Conservation (phyloP, 306 rosid genomes). For the Cucurbita ficifolia region DNA sequence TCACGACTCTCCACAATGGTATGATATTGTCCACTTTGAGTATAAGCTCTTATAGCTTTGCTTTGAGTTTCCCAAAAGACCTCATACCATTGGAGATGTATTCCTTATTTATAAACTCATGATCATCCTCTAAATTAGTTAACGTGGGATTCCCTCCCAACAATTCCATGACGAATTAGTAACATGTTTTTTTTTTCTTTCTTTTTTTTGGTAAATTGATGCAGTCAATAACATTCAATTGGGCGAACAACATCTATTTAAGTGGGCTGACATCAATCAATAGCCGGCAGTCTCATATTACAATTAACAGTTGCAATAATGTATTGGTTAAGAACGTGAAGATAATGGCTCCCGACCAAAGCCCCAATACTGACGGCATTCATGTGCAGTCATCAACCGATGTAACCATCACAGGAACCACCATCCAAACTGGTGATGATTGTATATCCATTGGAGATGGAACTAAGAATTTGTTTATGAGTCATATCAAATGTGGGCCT, state of each 20-base stretch:
- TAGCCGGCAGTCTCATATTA: slow-evolving; percentile 40
- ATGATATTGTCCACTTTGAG: too few relatives aligned
- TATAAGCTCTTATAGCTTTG: too few relatives aligned
- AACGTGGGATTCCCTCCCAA: too few relatives aligned
- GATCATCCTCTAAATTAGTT: too few relatives aligned
- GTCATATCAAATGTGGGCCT: slow-evolving; percentile 45
- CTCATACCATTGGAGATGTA: too few relatives aligned
- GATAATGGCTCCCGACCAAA: slow-evolving; percentile 24
- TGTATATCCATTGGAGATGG: slow-evolving; percentile 48
- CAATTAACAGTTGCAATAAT: slow-evolving; percentile 40
- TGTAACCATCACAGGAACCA: slow-evolving; percentile 31
- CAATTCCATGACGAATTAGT: too few relatives aligned
- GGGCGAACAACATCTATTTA: slow-evolving; percentile 32
- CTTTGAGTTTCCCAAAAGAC: too few relatives aligned
- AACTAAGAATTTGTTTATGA: slow-evolving; percentile 31
- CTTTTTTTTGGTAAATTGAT: too few relatives aligned
- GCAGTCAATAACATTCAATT: slow-evolving; percentile 17
- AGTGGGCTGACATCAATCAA: slow-evolving; percentile 47
- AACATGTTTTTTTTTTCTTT: too few relatives aligned
- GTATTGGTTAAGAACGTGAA: slow-evolving; percentile 21
- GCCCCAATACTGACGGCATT: slow-evolving; percentile 63
- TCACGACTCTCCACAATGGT: too few relatives aligned
- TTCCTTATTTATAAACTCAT: too few relatives aligned
- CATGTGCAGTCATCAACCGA: slow-evolving; percentile 36
- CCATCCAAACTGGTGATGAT: slow-evolving; percentile 31